These are phyloP conservation scores for Nakaseomyces sp. DNA, from an alignment of 1,139 yeast genomes.

Conservation along the genomic window DNA sequence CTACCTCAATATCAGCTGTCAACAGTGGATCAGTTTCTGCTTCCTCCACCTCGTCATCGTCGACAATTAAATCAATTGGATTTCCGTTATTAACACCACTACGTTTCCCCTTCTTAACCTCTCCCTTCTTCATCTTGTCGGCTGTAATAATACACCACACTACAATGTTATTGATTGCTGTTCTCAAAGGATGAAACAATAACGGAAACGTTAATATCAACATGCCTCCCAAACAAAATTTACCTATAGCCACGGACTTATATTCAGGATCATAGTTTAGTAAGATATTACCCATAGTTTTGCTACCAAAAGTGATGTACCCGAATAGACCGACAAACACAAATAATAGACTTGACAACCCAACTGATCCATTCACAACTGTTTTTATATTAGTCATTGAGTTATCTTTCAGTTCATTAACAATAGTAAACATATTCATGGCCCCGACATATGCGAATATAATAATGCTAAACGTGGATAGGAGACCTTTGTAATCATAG, in stretches of 20 bases:
- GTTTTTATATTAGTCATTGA: conserved; percentile 41
- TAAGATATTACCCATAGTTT: conserved; percentile 73
- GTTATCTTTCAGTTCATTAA: conserved; percentile 66
- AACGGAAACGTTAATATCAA: conserved; percentile 84
- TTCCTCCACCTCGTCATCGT: conserved; percentile 5
- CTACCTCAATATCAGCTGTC: neutral
- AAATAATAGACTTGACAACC: conserved; percentile 51
- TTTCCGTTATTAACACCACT: neutral
- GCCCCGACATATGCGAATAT: conserved; percentile 94
- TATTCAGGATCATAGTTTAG: conserved; percentile 43
- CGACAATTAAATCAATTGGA: neutral
- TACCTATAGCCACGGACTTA: conserved; percentile 45
- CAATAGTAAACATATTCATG: conserved; percentile 84
- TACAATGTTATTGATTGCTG: conserved; percentile 68
- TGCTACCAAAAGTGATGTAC: conserved; percentile 75
- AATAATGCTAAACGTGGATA: conserved; percentile 80
- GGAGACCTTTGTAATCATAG: conserved; percentile 48
- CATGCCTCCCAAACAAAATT: conserved; percentile 69
- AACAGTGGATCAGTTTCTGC: neutral
- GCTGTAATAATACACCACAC: conserved; percentile 38
- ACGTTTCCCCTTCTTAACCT: neutral
- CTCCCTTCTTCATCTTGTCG: conserved; percentile 2
- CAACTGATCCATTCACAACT: conserved; percentile 51
- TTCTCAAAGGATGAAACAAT: conserved; percentile 87
- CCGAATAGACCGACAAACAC: conserved; percentile 73